phyloP scores from a whole-genome alignment of 2,329 filamentous ascomycete species.

The Venturia effusa region DNA sequence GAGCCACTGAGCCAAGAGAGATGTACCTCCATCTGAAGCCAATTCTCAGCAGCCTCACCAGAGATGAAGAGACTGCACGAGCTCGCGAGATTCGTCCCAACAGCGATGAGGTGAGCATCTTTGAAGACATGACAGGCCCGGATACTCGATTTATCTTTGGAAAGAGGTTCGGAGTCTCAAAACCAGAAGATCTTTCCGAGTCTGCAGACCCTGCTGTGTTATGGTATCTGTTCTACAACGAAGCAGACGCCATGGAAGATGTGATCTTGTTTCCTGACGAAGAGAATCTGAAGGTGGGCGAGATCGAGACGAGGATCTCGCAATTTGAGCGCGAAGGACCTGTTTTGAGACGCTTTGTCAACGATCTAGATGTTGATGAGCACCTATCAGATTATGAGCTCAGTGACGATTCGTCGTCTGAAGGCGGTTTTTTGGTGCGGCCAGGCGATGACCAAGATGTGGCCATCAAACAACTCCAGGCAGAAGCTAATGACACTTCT shows the following conservation, averaged over 20 bases:
- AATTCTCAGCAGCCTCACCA: conserved; percentile 1
- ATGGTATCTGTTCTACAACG: conserved; percentile 20
- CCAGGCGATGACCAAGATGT: background rate
- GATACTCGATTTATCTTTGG: background rate
- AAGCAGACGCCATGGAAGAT: conserved; percentile 32
- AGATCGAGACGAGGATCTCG: conserved; percentile 13
- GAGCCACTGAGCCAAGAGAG: background rate
- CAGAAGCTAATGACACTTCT: conserved; percentile 14
- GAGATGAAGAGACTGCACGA: conserved; percentile 24
- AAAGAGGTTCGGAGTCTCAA: background rate
- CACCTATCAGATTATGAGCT: background rate
- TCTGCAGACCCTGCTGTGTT: conserved; percentile 18
- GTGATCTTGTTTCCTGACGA: conserved; percentile 31
- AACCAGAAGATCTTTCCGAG: background rate
- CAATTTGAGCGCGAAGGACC: conserved; percentile 15
- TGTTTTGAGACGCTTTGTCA: conserved; percentile 14
- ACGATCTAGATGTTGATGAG: conserved; percentile 19
- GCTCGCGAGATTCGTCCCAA: conserved; percentile 26
- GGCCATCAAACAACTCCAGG: background rate
- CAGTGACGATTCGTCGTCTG: background rate
- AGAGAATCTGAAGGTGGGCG: background rate
- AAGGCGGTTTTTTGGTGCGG: background rate
- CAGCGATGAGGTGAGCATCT: background rate
- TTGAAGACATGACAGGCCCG: background rate
- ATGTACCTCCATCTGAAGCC: background rate